Evolutionary conservation across 345 rosid species (phyloP).

Genomic region (Rhodamnia argentea): DNA sequence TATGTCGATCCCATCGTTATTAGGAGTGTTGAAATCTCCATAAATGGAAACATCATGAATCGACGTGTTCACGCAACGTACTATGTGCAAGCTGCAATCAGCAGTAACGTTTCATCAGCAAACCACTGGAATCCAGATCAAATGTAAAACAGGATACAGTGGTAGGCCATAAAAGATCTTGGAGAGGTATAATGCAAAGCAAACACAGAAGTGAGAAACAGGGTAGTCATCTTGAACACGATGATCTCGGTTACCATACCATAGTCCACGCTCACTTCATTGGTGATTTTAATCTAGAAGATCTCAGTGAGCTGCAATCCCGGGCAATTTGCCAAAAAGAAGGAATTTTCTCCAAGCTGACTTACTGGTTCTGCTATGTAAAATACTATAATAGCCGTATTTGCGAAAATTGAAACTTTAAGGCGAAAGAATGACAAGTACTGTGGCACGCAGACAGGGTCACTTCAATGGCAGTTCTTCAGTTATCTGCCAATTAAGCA

Average conservation of each 20-base stretch:
- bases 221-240: not conserved
- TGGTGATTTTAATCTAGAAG: not conserved
- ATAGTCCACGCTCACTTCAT: not conserved
- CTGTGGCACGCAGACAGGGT: not conserved
- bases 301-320: not conserved
- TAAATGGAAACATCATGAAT: constrained; percentile 65
- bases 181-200: not conserved
- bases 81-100: constrained; percentile 70
- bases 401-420: not conserved
- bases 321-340: not conserved
- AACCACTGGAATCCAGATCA: not conserved
- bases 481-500: not conserved
- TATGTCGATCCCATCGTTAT: constrained; percentile 87
- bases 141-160: not conserved
- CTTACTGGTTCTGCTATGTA: not conserved
- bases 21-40: constrained; percentile 82
- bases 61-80: constrained; percentile 50
- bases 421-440: not conserved
- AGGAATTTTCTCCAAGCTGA: not conserved
- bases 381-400: not conserved
- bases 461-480: not conserved
- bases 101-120: constrained; percentile 6
- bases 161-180: not conserved
- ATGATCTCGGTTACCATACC: not conserved
- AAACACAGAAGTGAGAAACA: not conserved